phyloP scores from a whole-genome alignment of 768 basidiomycete genomes.

The Nidularia sp. region DNA sequence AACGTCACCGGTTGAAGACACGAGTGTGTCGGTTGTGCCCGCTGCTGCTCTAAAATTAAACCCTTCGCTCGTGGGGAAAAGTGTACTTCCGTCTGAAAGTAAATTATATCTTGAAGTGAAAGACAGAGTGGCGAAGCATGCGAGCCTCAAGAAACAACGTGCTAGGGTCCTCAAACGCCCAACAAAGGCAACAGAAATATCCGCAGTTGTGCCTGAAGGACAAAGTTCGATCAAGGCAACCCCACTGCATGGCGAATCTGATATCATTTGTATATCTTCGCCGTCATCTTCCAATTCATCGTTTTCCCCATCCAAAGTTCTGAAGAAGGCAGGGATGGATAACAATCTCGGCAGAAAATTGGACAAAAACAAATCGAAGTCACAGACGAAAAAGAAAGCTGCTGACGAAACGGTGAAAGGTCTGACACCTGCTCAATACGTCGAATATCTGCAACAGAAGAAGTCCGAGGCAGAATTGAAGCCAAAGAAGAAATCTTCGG shows the following conservation, averaged over 20 bases:
- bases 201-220: slow-evolving; percentile 5
- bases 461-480: no score
- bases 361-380: slow-evolving; percentile 9
- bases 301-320: neutral
- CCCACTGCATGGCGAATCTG: slow-evolving; percentile 41
- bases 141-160: slow-evolving; percentile 23
- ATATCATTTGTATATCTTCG: slow-evolving; percentile 52
- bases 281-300: slow-evolving; percentile 2
- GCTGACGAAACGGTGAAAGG: no score
- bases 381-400: no score
- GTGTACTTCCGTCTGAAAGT: slow-evolving; percentile 10
- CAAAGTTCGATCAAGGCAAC: neutral
- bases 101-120: slow-evolving; percentile 26
- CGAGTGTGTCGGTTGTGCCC: slow-evolving; percentile 8
- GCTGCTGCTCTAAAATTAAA: no score
- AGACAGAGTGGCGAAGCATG: slow-evolving; percentile 28
- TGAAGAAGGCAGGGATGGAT: neutral
- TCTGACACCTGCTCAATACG: no score
- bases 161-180: slow-evolving; percentile 12
- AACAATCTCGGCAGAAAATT: neutral
- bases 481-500: no score
- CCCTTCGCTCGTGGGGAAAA: no score
- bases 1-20: slow-evolving; percentile 30
- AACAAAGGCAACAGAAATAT: slow-evolving; percentile 4
- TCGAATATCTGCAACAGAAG: no score